Percentiles rank a stretch among this genome's conserved stretches.
Conservation (phyloP, 768 basidiomycete species). For the Lactarius tabidus region DNA sequence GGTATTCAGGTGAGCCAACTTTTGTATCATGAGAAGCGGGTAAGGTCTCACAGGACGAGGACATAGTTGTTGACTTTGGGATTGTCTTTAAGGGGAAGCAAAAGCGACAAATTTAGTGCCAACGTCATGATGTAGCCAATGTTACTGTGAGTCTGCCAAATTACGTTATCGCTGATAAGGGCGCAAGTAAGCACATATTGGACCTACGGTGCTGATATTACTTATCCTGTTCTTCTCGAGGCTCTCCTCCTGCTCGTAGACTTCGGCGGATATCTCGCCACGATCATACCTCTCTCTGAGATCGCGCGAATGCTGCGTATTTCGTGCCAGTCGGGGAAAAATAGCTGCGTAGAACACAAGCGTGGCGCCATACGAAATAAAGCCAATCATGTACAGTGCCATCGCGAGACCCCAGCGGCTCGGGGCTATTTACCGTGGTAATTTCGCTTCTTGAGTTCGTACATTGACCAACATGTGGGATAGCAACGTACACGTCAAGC, state of each 20-base stretch:
- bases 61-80: slow-evolving; percentile 71
- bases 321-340: slow-evolving; percentile 76
- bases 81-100: slow-evolving; percentile 56
- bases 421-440: slow-evolving; percentile 40
- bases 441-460: background rate
- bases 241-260: slow-evolving; percentile 72
- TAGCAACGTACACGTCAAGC: slow-evolving; percentile 53
- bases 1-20: background rate
- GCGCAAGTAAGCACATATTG: background rate
- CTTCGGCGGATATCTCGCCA: slow-evolving; percentile 56
- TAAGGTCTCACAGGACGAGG: slow-evolving; percentile 51
- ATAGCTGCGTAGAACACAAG: slow-evolving; percentile 75
- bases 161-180: background rate
- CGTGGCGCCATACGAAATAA: slow-evolving; percentile 74
- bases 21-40: background rate
- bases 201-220: slow-evolving; percentile 70
- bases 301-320: slow-evolving; percentile 57
- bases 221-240: slow-evolving; percentile 81
- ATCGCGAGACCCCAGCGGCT: slow-evolving; percentile 68
- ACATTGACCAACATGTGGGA: background rate
- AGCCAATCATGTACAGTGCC: slow-evolving; percentile 74
- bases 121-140: slow-evolving; percentile 67
- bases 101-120: slow-evolving; percentile 61
- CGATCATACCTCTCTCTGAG: slow-evolving; percentile 53
- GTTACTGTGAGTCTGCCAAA: slow-evolving; percentile 61